phyloP scores from a whole-genome alignment of 2,329 filamentous ascomycete genomes.

The Achaetomium macrosporum region DNA sequence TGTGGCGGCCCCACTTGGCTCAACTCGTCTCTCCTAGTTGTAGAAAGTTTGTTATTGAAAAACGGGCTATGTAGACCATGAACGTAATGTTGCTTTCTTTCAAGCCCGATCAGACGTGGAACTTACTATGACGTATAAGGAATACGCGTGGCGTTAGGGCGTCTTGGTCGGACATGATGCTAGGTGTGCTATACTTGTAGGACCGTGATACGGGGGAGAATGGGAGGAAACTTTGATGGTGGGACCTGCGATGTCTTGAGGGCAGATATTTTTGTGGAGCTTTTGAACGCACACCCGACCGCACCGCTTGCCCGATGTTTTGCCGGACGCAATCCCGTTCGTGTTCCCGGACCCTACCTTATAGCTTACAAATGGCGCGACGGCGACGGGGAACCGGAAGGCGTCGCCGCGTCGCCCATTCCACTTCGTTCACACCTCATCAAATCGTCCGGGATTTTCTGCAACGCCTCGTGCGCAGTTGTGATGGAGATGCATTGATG shows the following conservation, averaged over 20 bases:
- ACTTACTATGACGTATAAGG: conserved; percentile 1
- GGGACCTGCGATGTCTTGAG: background rate
- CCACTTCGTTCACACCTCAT: too few relatives aligned
- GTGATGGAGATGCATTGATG: too few relatives aligned
- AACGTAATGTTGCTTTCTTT: background rate
- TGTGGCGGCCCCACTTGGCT: background rate
- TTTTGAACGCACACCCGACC: too few relatives aligned
- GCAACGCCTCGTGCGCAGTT: too few relatives aligned
- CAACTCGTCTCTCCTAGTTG: background rate
- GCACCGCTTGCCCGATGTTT: too few relatives aligned
- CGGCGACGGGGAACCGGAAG: too few relatives aligned
- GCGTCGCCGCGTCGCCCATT: too few relatives aligned
- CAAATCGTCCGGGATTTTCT: too few relatives aligned
- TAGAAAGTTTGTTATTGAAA: background rate
- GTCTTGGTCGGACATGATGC: background rate
- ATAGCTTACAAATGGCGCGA: too few relatives aligned
- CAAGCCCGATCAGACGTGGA: background rate
- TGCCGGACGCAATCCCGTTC: too few relatives aligned
- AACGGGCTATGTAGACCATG: background rate
- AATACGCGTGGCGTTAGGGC: background rate
- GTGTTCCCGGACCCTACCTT: too few relatives aligned
- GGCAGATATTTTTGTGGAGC: background rate
- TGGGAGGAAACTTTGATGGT: background rate
- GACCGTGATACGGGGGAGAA: background rate
- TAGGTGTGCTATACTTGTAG: background rate